Base-by-base conservation (phyloP, 768 basidiomycete species). In the Amanita molliuscula region DNA sequence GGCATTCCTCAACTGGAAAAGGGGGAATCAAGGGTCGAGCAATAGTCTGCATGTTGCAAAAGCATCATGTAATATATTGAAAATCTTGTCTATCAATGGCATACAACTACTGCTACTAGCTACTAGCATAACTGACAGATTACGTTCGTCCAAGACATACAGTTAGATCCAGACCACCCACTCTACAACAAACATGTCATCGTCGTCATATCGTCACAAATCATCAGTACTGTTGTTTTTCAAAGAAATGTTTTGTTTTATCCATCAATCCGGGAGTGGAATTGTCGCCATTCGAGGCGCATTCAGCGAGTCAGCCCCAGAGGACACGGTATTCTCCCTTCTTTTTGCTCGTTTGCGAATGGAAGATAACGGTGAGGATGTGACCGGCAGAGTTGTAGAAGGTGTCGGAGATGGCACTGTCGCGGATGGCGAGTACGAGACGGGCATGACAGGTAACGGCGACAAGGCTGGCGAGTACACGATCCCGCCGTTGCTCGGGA, bases 241-340 rank as follows among this genome's bases (percentile, higher is more conserved):
- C 42, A 0, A 6, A 13, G 23, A 25, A 8, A 28, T 18, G 15
- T 16, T 15, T 25, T 42, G 41, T 4, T 18, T 38, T 29, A 41
- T 41, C 26, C 16, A 29, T 41, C 20, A 21, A 8, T 49, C 48
- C 33, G 48, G 48, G 6, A 49, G 48, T 11, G 48, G 48, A 15
- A 49, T 40, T 1, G 48, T 49, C 18, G 20, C 20, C 40, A 49
- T 33, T 31, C 48, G 25, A 42, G 48, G 48, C 20, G 48, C 48
- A 23, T 40, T 42, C 7, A 41, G 15, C 9, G 48, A 33, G 16
- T 8, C 25, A 2, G 18, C 20, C 6, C 11, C 31, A 31, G 31
- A 11, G 31, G 31, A 31, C 31, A 4, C 11, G 10, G 11, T 4
- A 31, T 13, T 31, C 31, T 31, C 31, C 10, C 36, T 34, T 28